Evolutionary conservation across 257 asterid genomes (phyloP).

Genomic region (Gentiana macrophylla): DNA sequence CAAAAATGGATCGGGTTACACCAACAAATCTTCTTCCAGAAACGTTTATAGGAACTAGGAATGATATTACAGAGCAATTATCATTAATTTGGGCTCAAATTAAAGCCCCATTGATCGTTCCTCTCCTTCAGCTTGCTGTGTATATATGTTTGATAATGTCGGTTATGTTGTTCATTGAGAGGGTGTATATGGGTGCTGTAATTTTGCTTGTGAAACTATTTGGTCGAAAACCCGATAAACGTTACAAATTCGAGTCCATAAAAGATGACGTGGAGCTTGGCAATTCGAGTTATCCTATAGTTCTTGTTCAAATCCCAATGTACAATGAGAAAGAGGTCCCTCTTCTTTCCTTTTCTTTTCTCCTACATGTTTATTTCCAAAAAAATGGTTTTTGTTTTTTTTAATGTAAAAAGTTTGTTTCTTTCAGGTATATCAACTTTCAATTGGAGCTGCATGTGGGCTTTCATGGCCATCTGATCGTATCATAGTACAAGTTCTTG

Average conservation of each 20-base stretch:
- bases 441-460: constrained; percentile 74
- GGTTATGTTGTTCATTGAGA: constrained; percentile 69
- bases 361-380: neutral
- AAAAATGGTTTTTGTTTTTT: neutral
- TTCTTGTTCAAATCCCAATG: constrained; percentile 97
- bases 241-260: constrained; percentile 78
- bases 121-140: constrained; percentile 43
- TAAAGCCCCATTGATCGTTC: constrained; percentile 78
- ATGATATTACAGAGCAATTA: constrained; percentile 44
- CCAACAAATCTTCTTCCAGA: constrained; percentile 32
- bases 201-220: constrained; percentile 46
- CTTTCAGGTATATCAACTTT: constrained; percentile 58
- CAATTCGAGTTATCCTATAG: constrained; percentile 60
- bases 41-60: constrained; percentile 28
- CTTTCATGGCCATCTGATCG: constrained; percentile 78
- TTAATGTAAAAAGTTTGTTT: neutral
- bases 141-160: constrained; percentile 66
- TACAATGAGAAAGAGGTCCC: constrained; percentile 86
- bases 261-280: constrained; percentile 85
- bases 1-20: constrained; percentile 41
- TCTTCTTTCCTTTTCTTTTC: neutral
- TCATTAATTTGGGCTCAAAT: constrained; percentile 59
- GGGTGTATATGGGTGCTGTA: constrained; percentile 83
- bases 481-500: constrained; percentile 58
- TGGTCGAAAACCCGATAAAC: constrained; percentile 59